Evolutionary conservation across 108 stramenopile genomes (phyloP), one percentile per base, ranked within the genome.

Genomic region (Bacterosira constricta): DNA sequence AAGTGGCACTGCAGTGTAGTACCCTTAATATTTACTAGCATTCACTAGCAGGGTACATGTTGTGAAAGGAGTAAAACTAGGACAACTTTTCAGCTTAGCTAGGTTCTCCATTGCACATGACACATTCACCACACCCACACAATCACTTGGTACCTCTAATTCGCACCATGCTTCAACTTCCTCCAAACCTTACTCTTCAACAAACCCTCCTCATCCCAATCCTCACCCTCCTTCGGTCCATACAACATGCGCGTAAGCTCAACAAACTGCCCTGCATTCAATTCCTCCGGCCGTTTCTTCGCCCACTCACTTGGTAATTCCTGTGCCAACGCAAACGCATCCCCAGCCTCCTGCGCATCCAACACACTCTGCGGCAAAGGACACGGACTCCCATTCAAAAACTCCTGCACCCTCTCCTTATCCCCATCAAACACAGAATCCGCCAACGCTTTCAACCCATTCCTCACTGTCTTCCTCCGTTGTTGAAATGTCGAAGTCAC

Each of bases 401-500:
- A 66, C 44, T 50, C 1, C 47, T 53, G 34, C 12, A 76, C 86
- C 39, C 46, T 57, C 31, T 84, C 83, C 58, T 58, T 47, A 60
- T 82, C 80, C 34, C 77, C 79, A 13, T 60, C 46, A 62, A 66
- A 64, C 47, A 83, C 53, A 17, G 74, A 73, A 39, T 74, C 54
- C 6, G 88, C 79, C 71, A 99, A 51, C 41, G 84, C 86, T 64
- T 90, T 92, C 50, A 99, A 79, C 6, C 87, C 82, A 68, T 97
- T 97, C 37, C 97, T 84, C 11, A 99, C 77, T 37, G 96, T 97
- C 79, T 99, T 99, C 9, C 98, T 88, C 50, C 98, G 81, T 74
- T 99, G 96, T 63, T 89, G 95, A 79, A 99, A 99, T 1, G 93
- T 73, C 9, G 91, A 83, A 6, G 85, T 97, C 0, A 99, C 85